Conservation (phyloP, 73 alveolate genomes). For the Paramecium octaurelia region DNA sequence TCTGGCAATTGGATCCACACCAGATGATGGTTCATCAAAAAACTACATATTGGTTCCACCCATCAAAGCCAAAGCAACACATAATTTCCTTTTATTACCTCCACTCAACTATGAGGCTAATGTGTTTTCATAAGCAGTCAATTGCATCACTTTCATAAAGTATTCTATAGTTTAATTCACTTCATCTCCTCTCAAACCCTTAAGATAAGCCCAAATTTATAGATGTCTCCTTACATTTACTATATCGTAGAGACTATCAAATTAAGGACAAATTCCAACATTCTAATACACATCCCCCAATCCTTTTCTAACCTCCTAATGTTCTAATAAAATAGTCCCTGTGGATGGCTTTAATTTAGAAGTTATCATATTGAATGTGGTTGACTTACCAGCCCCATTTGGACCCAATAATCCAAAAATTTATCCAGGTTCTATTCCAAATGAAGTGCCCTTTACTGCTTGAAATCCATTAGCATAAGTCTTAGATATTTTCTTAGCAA, state of each 20-base stretch:
- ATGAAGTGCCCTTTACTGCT: constrained; percentile 78
- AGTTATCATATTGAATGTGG: constrained; percentile 83
- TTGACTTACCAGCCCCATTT: constrained; percentile 95
- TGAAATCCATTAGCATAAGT: constrained; percentile 61
- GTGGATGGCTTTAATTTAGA: neutral
- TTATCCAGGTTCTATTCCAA: constrained; percentile 75
- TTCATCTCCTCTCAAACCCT: constrained; percentile 82
- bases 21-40: constrained; percentile 86
- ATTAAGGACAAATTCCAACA: constrained; percentile 98
- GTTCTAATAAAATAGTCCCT: constrained; percentile 67
- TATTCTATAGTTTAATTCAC: constrained; percentile 72
- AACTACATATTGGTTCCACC: constrained; percentile 76
- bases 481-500: constrained; percentile 60
- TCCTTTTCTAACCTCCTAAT: constrained; percentile 74
- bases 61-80: constrained; percentile 81
- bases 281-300: constrained; percentile 81
- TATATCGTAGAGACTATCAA: constrained; percentile 92
- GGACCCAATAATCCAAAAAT: constrained; percentile 91
- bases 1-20: constrained; percentile 87
- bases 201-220: constrained; percentile 88
- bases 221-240: constrained; percentile 93
- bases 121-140: constrained; percentile 75
- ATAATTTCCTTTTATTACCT: constrained; percentile 85
- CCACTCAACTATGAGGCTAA: constrained; percentile 90
- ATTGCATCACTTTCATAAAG: constrained; percentile 87